Conservation (phyloP, 257 asterid genomes). For the Verbena officinalis region DNA sequence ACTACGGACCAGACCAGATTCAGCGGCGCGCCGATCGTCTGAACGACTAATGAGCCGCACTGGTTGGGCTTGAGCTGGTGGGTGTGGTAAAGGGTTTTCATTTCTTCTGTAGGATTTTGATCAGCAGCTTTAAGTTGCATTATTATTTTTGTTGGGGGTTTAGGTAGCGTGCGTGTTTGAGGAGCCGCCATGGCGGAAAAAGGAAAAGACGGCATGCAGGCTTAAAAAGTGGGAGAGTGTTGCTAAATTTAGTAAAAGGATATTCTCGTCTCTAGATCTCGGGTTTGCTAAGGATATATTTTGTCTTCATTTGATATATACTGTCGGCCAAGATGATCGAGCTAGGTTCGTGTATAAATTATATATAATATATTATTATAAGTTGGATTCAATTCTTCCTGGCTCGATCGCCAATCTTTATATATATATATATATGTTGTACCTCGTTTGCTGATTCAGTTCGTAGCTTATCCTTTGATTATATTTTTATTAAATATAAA, state of each 20-base stretch:
- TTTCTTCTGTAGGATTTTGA: neutral
- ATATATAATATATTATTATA: no score
- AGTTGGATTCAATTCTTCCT: no score
- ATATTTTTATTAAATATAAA: no score
- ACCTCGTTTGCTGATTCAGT: no score
- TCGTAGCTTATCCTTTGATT: no score
- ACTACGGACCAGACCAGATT: slow-evolving; percentile 54
- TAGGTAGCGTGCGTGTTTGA: neutral
- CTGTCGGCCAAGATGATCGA: neutral
- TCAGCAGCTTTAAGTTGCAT: neutral
- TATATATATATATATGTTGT: no score
- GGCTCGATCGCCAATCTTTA: no score
- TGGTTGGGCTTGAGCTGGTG: slow-evolving; percentile 34
- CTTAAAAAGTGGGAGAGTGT: neutral
- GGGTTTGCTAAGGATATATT: neutral
- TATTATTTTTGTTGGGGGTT: neutral
- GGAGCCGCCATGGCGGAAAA: slow-evolving; percentile 17
- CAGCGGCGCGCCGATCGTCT: slow-evolving; percentile 49
- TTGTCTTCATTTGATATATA: slow-evolving; percentile 15
- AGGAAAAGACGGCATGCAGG: neutral
- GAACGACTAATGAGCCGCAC: slow-evolving; percentile 42
- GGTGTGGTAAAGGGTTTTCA: slow-evolving; percentile 33
- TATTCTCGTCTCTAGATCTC: no score
- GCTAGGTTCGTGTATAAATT: no score
- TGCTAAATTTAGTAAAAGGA: slow-evolving; percentile 22